Conservation (phyloP, 331 rosid genomes). For the Rhamnella rubrinervis region DNA sequence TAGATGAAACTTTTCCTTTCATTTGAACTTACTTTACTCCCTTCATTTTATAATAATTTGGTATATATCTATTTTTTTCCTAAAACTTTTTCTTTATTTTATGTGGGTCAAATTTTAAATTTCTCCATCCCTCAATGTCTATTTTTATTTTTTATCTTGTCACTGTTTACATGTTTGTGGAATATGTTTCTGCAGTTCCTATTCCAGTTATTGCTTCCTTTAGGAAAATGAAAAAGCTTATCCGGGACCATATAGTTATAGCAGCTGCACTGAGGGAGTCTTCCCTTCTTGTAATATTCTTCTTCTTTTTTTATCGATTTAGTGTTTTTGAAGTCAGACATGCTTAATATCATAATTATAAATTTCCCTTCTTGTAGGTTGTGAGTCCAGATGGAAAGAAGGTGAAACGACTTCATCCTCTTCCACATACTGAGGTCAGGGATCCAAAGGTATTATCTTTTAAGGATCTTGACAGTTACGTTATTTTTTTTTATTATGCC, state of each 20-base stretch:
- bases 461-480: conserved; percentile 4
- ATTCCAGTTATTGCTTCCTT: conserved; percentile 70
- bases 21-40: background rate
- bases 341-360: background rate
- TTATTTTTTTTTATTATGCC: conserved; percentile 14
- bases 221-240: conserved; percentile 80
- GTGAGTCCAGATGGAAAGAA: conserved; percentile 78
- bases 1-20: background rate
- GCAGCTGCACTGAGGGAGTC: conserved; percentile 77
- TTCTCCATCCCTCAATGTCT: background rate
- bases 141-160: background rate
- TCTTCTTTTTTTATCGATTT: conserved; percentile 22
- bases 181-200: conserved; percentile 66
- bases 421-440: conserved; percentile 44
- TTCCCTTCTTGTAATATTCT: conserved; percentile 62
- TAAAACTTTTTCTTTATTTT: background rate
- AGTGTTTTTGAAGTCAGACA: conserved; percentile 18
- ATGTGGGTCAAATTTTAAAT: background rate
- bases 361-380: conserved; percentile 44
- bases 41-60: background rate
- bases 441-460: conserved; percentile 69
- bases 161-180: conserved; percentile 4
- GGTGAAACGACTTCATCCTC: conserved; percentile 77
- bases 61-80: background rate
- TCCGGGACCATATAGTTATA: conserved; percentile 48